Evolutionary conservation across 805 yeast genomes (phyloP), one percentile per base, ranked within the genome.

Genomic region (Yueomyces sp.): DNA sequence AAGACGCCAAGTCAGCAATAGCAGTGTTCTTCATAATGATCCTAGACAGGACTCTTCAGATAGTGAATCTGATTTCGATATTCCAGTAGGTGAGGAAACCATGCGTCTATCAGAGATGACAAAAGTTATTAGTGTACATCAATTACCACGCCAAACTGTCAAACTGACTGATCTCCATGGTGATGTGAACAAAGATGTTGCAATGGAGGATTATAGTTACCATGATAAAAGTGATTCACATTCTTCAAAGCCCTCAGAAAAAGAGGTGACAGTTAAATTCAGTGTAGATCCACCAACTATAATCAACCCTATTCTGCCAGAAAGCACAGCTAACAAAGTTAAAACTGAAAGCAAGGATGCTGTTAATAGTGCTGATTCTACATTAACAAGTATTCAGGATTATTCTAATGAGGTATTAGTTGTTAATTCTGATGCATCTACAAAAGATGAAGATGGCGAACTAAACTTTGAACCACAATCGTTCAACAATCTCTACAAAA

Each of bases 81-180:
- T 31, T 26, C 19, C 39, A 36, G 5, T 37, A 33, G 38, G 42
- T 28, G 28, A 39, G 33, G 40, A 36, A 36, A 49, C 48, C 32
- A 39, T 49, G 27, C 53, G 47, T 40, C 37, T 59, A n/a, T 55
- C 59, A 7, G 63, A 59, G 38, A 58, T 60, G 57, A 60, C 65
- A 1, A 58, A 58, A 43, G 55, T 60, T 11, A 50, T 59, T 11
- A 59, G 64, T 45, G 47, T 60, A 30, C 58, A 53, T 44, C 62
- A 59, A 44, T 33, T 11, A 28, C 8, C 26, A 29, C 5, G 26
- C 19, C 19, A 19, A 19, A 19, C 19, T 19, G 19, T 19, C 19
- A 19, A 19, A 19, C 19, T 19, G 19, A 19, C 19, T 19, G 19
- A 19, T 19, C 19, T 19, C 19, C 19, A 19, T 19, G 19, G 19